phyloP scores from a whole-genome alignment of 2,329 filamentous ascomycete genomes.

The Didymella segeticola region DNA sequence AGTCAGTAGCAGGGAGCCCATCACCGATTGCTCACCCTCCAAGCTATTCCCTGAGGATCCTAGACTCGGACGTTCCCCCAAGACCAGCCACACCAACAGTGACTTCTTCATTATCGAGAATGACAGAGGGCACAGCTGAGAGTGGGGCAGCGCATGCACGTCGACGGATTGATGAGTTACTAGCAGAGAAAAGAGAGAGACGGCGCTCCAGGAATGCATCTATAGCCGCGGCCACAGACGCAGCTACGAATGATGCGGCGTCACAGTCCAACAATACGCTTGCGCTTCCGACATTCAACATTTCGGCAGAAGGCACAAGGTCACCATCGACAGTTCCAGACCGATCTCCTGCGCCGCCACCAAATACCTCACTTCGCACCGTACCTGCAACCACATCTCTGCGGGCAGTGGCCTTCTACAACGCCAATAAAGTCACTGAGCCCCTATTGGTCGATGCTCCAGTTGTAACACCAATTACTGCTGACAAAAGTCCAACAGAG shows the following conservation, averaged over 20 bases:
- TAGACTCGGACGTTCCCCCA: constrained; percentile 28
- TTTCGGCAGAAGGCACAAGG: constrained; percentile 34
- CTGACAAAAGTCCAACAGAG: not conserved
- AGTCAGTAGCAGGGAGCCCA: constrained; percentile 14
- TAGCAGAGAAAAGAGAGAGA: constrained; percentile 13
- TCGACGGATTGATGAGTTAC: constrained; percentile 17
- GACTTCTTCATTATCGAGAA: constrained; percentile 20
- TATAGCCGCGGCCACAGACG: not conserved
- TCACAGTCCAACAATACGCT: not conserved
- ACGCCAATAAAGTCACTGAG: constrained; percentile 15
- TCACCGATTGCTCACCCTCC: constrained; percentile 34
- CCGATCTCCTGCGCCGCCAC: constrained; percentile 28
- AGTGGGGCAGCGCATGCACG: constrained; percentile 11
- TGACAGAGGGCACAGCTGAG: constrained; percentile 23
- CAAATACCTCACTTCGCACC: constrained; percentile 37
- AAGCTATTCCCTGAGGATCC: constrained; percentile 28
- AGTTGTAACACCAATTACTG: not conserved
- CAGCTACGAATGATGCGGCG: not conserved
- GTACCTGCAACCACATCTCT: constrained; percentile 37
- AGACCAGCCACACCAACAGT: constrained; percentile 25
- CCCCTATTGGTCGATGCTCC: not conserved
- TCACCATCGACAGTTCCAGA: constrained; percentile 47
- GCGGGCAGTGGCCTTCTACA: constrained; percentile 33
- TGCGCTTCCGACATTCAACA: not conserved
- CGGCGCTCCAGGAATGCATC: constrained; percentile 6